A percentile compares a stretch with the other conserved stretches of the same genome.
phyloP scores from a whole-genome alignment of 225 moss, liverwort and hornwort genomes.

The Straminergon stramineum region DNA sequence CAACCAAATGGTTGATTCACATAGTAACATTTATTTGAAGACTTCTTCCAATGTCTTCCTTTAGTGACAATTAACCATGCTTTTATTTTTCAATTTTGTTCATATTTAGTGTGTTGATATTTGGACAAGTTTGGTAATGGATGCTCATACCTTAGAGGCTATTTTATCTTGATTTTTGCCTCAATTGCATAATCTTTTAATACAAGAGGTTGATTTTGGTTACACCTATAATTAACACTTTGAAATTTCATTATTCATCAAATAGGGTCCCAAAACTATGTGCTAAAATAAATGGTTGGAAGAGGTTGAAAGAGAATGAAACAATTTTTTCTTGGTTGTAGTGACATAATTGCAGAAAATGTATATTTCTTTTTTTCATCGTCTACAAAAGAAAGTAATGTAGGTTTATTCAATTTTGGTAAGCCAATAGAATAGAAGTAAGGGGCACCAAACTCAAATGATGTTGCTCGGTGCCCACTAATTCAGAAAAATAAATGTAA shows the following conservation, averaged over 20 bases:
- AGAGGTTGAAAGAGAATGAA: background rate
- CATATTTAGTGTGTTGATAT: background rate
- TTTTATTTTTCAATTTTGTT: no score
- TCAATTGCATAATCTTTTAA: background rate
- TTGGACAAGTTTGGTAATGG: background rate
- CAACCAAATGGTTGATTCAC: background rate
- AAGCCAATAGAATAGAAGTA: background rate
- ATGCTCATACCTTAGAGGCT: background rate
- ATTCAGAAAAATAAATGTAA: no score
- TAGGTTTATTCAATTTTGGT: background rate
- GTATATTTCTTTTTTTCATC: background rate
- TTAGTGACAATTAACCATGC: background rate
- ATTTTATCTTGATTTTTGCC: background rate
- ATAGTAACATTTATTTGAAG: background rate
- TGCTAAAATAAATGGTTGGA: background rate
- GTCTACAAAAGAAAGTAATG: background rate
- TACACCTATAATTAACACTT: background rate
- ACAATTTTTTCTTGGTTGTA: background rate
- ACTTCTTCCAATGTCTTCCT: rapidly evolving
- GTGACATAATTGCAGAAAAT: background rate
- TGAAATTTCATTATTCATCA: background rate
- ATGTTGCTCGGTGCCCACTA: no score
- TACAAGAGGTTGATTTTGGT: rapidly evolving
- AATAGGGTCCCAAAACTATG: background rate
- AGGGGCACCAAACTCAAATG: background rate